These are phyloP conservation scores for Podaxis pistillaris DNA, from an alignment of 768 basidiomycete genomes.

Conservation along the genomic window DNA sequence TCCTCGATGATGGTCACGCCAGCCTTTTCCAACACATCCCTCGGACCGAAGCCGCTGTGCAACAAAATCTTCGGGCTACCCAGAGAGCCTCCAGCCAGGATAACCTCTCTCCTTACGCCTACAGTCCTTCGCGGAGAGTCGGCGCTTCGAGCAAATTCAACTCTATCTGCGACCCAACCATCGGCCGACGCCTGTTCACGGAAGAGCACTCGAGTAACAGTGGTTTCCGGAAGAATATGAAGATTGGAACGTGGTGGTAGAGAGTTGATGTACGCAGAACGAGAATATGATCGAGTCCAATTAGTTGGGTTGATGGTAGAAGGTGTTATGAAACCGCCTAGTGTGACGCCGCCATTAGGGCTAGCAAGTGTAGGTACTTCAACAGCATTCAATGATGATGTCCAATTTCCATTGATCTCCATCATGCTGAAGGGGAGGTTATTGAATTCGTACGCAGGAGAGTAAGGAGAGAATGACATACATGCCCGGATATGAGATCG, in stretches of 20 bases:
- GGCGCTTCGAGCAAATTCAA: slow-evolving; percentile 44
- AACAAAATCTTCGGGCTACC: slow-evolving; percentile 50
- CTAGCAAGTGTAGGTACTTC: slow-evolving; percentile 41
- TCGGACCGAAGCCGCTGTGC: slow-evolving; percentile 54
- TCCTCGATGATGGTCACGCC: slow-evolving; percentile 38
- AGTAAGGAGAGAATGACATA: slow-evolving; percentile 24
- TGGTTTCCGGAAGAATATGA: slow-evolving; percentile 53
- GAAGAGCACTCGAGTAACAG: slow-evolving; percentile 53
- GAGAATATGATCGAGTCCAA: slow-evolving; percentile 65
- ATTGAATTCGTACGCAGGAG: not conserved
- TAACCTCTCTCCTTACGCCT: slow-evolving; percentile 59
- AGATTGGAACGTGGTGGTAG: slow-evolving; percentile 56
- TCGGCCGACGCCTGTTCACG: slow-evolving; percentile 39
- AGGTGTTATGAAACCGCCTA: slow-evolving; percentile 54
- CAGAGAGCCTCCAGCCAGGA: slow-evolving; percentile 40
- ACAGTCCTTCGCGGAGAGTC: slow-evolving; percentile 37
- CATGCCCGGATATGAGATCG: slow-evolving; percentile 44
- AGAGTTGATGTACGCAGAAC: slow-evolving; percentile 63
- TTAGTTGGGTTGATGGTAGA: slow-evolving; percentile 61
- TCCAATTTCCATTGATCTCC: slow-evolving; percentile 55
- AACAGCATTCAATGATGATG: slow-evolving; percentile 39
- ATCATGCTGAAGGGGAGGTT: slow-evolving; percentile 36
- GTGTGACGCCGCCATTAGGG: slow-evolving; percentile 45
- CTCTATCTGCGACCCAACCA: slow-evolving; percentile 20
- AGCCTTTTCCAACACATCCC: slow-evolving; percentile 41